Base-by-base conservation (phyloP, 83 land plant species). In the Picea abies region DNA sequence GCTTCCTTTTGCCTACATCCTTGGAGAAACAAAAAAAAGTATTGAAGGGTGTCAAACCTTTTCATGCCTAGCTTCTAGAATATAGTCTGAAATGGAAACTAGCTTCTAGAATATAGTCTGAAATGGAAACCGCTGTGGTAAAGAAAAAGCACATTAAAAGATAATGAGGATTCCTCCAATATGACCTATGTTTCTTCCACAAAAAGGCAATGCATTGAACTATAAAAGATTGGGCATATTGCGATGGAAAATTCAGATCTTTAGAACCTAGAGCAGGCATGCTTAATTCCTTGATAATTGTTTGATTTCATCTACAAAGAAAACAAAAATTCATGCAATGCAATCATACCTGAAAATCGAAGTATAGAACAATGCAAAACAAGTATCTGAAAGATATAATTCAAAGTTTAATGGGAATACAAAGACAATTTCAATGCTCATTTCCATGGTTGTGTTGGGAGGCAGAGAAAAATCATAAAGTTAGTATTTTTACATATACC, bases 81-180 rank as follows among this genome's bases (percentile, higher is more conserved):
- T 47, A 89, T 85, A n/a, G 91, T 83, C 37, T n/a, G n/a, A n/a
- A n/a, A n/a, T n/a, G n/a, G n/a, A n/a, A n/a, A n/a, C n/a, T n/a
- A n/a, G n/a, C n/a, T n/a, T n/a, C n/a, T n/a, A n/a, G n/a, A n/a
- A n/a, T n/a, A n/a, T n/a, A n/a, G n/a, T n/a, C 93, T 90, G 79
- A n/a, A 91, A 86, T 60, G 22, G 91, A 87, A 61, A 83, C 63
- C 15, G 85, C 58, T 25, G 83, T 83, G 69, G 89, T 87, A 72
- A 86, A 89, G 56, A 91, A 32, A 32, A 89, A 66, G 22, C 89
- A n/a, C n/a, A n/a, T n/a, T n/a, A n/a, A n/a, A n/a, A n/a, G n/a
- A n/a, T n/a, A n/a, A n/a, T n/a, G n/a, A 65, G 93, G 91, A 71
- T 89, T 89, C 22, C 91, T 73, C 91, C 93, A 91, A 39, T 91